Percentiles rank a stretch among this genome's conserved stretches.
Conservation (phyloP, 2,329 filamentous ascomycete genomes). For the Fusarium proliferatum region DNA sequence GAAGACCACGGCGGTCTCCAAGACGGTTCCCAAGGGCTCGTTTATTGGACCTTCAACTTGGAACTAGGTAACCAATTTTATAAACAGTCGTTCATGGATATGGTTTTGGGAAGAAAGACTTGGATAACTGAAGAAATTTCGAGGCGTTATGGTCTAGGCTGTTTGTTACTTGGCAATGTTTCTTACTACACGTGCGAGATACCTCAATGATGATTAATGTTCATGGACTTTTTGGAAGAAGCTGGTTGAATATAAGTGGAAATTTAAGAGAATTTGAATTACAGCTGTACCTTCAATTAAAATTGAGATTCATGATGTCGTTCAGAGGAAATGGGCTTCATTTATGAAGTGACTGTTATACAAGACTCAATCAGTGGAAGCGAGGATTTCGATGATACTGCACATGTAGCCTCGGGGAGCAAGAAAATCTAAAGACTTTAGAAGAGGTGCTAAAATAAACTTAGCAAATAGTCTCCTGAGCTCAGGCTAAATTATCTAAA, state of each 20-base stretch:
- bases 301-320: neutral
- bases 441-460: neutral
- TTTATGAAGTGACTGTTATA: neutral
- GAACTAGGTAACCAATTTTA: constrained; percentile 47
- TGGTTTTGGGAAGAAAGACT: constrained; percentile 24
- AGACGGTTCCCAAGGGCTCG: constrained; percentile 54
- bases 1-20: constrained; percentile 56
- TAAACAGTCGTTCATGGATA: neutral
- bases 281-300: neutral
- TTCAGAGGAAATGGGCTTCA: neutral
- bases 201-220: constrained; percentile 45
- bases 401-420: neutral
- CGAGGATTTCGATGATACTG: neutral
- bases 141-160: constrained; percentile 37
- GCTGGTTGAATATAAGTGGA: neutral
- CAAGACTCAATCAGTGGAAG: neutral
- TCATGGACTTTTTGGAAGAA: constrained; percentile 9
- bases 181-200: constrained; percentile 36
- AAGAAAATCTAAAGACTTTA: neutral
- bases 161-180: constrained; percentile 28
- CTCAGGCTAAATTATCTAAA: neutral
- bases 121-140: constrained; percentile 13
- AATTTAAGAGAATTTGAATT: neutral
- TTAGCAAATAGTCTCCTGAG: neutral
- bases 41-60: constrained; percentile 64